phyloP scores from a whole-genome alignment of 1,139 yeast species.

The Fermentozyma sake region DNA sequence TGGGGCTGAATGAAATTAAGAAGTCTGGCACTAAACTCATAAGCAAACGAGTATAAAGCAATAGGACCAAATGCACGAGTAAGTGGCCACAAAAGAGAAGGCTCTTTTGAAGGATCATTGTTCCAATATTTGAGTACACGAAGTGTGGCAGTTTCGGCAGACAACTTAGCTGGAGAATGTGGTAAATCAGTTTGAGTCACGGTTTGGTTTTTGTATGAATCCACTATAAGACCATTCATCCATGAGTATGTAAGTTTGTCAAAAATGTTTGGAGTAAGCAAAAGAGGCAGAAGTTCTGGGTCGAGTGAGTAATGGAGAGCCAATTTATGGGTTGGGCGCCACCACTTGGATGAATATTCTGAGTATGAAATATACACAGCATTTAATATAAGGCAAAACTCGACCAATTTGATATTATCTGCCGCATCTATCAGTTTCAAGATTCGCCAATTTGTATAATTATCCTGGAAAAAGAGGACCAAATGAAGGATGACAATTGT shows the following conservation, averaged over 20 bases:
- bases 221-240: constrained; percentile 54
- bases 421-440: constrained; percentile 12
- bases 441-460: constrained; percentile 22
- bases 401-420: constrained; percentile 11
- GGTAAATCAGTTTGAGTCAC: constrained; percentile 52
- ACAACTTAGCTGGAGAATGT: constrained; percentile 45
- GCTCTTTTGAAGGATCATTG: constrained; percentile 3
- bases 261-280: constrained; percentile 43
- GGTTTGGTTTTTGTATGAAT: constrained; percentile 45
- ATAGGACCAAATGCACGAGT: constrained; percentile 46
- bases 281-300: constrained; percentile 8
- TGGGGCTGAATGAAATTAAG: constrained; percentile 55
- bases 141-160: constrained; percentile 27
- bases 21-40: constrained; percentile 42
- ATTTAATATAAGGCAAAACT: constrained; percentile 15
- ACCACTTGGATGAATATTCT: constrained; percentile 18
- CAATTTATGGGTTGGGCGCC: constrained; percentile 29
- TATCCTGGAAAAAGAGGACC: constrained; percentile 26
- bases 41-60: constrained; percentile 37
- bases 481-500: constrained; percentile 17
- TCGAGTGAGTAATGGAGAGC: constrained; percentile 12
- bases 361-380: constrained; percentile 17
- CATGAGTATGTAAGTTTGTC: constrained; percentile 53
- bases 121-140: constrained; percentile 18
- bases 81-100: constrained; percentile 40